Conservation (phyloP, 306 rosid genomes). For the Rubus idaeus region DNA sequence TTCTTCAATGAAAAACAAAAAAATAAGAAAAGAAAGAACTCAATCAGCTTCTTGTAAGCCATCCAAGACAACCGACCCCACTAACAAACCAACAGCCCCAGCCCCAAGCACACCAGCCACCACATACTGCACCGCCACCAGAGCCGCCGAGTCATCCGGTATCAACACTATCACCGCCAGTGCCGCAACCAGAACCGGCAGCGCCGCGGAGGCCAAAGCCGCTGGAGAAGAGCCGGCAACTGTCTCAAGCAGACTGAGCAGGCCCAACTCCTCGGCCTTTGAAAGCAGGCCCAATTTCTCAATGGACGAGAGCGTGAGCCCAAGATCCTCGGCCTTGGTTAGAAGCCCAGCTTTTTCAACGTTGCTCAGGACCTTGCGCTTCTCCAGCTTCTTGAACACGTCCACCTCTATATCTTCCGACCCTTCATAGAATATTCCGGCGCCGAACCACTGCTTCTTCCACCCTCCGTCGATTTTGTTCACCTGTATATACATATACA, state of each 20-base stretch:
- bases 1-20: not conserved
- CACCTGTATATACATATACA: constrained; percentile 44
- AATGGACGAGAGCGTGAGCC: constrained; percentile 78
- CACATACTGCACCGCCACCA: constrained; percentile 57
- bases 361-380: constrained; percentile 74
- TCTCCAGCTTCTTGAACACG: constrained; percentile 90
- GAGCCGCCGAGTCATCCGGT: constrained; percentile 75
- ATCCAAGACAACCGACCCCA: constrained; percentile 72
- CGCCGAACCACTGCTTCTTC: constrained; percentile 92
- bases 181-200: constrained; percentile 69
- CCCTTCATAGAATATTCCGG: constrained; percentile 91
- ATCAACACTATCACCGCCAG: constrained; percentile 54
- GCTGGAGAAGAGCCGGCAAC: constrained; percentile 59
- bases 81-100: constrained; percentile 66
- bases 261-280: constrained; percentile 85
- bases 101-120: constrained; percentile 61
- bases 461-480: constrained; percentile 72
- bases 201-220: constrained; percentile 62
- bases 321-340: constrained; percentile 82
- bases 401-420: constrained; percentile 82
- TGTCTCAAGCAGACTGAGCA: constrained; percentile 75
- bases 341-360: constrained; percentile 83
- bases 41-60: constrained; percentile 92
- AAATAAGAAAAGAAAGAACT: not conserved
- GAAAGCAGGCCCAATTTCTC: constrained; percentile 86